Percentiles rank a stretch among this genome's conserved stretches.
Evolutionary conservation across 331 rosid genomes (phyloP).

Genomic region (Arachis monticola): DNA sequence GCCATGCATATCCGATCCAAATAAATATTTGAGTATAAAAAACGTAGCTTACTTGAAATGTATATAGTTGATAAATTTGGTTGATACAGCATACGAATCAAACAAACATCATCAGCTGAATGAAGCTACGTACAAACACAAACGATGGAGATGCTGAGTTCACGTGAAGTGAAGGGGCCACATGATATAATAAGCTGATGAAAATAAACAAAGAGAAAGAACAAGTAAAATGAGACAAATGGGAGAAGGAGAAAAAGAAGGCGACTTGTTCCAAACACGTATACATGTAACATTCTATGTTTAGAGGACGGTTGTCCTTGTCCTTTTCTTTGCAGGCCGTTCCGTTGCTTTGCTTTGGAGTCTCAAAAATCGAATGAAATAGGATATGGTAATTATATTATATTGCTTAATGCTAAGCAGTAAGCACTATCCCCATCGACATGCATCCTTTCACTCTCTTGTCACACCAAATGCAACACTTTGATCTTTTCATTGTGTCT

Average conservation of each 20-base stretch:
- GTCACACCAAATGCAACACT: constrained; percentile 14
- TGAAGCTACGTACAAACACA: constrained; percentile 9
- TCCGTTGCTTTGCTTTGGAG: constrained; percentile 12
- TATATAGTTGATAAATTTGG: not conserved
- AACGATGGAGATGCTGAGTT: constrained; percentile 39
- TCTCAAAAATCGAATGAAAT: not conserved
- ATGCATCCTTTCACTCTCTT: not conserved
- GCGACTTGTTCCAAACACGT: not conserved
- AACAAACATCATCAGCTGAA: constrained; percentile 13
- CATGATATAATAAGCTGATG: constrained; percentile 30
- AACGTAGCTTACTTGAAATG: constrained; percentile 14
- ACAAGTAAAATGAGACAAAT: constrained; percentile 35
- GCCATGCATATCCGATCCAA: too few relatives aligned
- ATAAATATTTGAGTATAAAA: not conserved
- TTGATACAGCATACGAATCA: constrained; percentile 14
- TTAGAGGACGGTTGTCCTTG: constrained; percentile 43
- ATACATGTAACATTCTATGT: constrained; percentile 14
- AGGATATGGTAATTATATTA: not conserved
- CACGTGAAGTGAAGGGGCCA: constrained; percentile 32
- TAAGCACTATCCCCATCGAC: not conserved
- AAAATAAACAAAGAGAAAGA: constrained; percentile 41
- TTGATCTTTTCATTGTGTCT: constrained; percentile 12
- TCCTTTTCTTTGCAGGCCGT: constrained; percentile 44
- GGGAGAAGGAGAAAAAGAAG: constrained; percentile 10
- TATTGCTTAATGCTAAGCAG: not conserved